Evolutionary conservation across 1,284 basidiomycete species (phyloP).

Genomic region (Ganoderma leucocontextum): DNA sequence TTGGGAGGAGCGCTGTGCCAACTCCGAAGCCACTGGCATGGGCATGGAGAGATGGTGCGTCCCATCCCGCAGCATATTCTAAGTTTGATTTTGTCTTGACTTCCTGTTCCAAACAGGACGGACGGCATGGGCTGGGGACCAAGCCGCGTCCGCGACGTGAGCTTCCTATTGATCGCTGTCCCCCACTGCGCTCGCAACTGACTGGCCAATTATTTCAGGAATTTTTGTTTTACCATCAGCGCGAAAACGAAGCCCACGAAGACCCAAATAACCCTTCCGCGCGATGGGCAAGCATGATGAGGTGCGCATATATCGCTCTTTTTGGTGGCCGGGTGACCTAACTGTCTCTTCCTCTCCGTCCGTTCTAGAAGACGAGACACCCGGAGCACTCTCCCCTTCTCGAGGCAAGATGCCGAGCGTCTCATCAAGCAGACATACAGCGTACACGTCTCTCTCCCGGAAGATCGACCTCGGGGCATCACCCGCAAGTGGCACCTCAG

Average conservation of each 20-base stretch:
- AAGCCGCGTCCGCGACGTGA: constrained; percentile 77
- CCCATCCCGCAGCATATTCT: not conserved
- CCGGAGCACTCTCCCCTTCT: constrained; percentile 34
- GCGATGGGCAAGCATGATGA: constrained; percentile 79
- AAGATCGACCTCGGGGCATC: constrained; percentile 67
- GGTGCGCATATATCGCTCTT: constrained; percentile 47
- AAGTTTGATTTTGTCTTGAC: constrained; percentile 8
- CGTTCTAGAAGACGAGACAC: constrained; percentile 38
- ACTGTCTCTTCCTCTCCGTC: constrained; percentile 3
- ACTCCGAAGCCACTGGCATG: constrained; percentile 77
- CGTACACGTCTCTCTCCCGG: constrained; percentile 75
- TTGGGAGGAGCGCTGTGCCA: constrained; percentile 84
- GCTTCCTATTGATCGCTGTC: constrained; percentile 36
- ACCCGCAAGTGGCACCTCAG: constrained; percentile 85
- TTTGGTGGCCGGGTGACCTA: constrained; percentile 14
- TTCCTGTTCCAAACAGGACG: constrained; percentile 56
- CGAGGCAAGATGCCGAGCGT: constrained; percentile 42
- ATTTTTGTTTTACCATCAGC: constrained; percentile 85
- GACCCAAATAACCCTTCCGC: constrained; percentile 70
- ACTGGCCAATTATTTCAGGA: constrained; percentile 53
- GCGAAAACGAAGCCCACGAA: constrained; percentile 72
- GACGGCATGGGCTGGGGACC: constrained; percentile 87
- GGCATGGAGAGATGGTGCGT: constrained; percentile 82
- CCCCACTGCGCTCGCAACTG: not conserved
- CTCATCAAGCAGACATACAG: constrained; percentile 88